Conservation (phyloP, 345 rosid species). For the Brassica cretica region DNA sequence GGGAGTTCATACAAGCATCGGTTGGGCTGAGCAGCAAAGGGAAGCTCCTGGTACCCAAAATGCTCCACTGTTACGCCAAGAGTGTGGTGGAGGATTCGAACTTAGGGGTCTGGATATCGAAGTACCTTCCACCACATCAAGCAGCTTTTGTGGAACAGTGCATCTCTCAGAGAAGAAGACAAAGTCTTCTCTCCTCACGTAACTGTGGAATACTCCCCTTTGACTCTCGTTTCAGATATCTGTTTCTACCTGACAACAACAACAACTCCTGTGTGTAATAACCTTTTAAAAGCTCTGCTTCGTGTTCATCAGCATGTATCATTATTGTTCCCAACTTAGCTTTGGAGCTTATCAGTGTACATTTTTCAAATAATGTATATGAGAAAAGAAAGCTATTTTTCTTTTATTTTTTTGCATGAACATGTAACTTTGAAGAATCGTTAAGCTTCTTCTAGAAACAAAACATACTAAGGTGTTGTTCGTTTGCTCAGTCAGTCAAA, state of each 20-base stretch:
- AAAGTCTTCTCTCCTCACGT: slow-evolving; percentile 65
- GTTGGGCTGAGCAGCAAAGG: slow-evolving; percentile 91
- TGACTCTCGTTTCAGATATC: slow-evolving; percentile 79
- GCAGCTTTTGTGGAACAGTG: slow-evolving; percentile 84
- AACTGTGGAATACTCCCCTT: slow-evolving; percentile 79
- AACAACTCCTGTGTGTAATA: not conserved
- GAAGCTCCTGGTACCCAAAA: slow-evolving; percentile 79
- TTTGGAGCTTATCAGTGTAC: slow-evolving; percentile 12
- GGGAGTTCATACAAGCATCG: slow-evolving; percentile 74
- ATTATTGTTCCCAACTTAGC: slow-evolving; percentile 1
- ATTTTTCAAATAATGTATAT: not conserved
- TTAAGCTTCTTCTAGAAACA: not conserved
- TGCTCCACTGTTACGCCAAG: slow-evolving; percentile 82
- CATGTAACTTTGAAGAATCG: not conserved
- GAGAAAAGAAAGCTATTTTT: not conserved
- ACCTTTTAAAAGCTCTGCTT: not conserved
- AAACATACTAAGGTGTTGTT: not conserved
- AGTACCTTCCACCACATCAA: slow-evolving; percentile 76
- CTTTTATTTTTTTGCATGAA: no score
- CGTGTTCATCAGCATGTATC: not conserved
- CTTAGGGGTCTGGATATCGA: slow-evolving; percentile 83
- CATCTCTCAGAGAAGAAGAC: slow-evolving; percentile 68
- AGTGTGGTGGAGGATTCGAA: slow-evolving; percentile 70
- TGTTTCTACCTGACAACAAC: slow-evolving; percentile 57
- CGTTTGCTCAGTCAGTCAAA: no score